These are phyloP conservation scores for Conoideocrella luteorostrata DNA, from an alignment of 2,329 filamentous ascomycete species.

Conservation along the genomic window DNA sequence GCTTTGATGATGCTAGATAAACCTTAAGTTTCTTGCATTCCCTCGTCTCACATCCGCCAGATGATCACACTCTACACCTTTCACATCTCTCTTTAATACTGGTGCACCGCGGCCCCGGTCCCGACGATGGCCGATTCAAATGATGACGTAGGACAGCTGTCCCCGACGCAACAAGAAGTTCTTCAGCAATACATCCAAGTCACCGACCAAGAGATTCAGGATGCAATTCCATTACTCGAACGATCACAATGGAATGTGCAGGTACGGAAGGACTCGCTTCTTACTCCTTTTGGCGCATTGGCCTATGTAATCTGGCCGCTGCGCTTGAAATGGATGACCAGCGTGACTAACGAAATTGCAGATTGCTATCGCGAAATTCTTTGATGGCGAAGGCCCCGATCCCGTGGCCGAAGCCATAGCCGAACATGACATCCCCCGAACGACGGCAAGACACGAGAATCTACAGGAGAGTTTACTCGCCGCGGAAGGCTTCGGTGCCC, in stretches of 20 bases:
- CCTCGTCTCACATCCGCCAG: too few species aligned
- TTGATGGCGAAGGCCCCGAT: conserved; percentile 87
- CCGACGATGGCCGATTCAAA: conserved; percentile 26
- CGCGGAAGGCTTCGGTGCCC: conserved; percentile 16
- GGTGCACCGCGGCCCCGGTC: background rate
- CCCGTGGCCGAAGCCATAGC: conserved; percentile 70
- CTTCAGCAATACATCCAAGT: conserved; percentile 85
- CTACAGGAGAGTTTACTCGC: conserved; percentile 54
- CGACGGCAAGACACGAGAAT: conserved; percentile 64
- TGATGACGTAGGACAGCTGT: conserved; percentile 61
- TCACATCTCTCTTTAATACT: background rate
- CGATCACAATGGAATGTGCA: conserved; percentile 96
- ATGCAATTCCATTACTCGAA: conserved; percentile 72
- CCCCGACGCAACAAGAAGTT: conserved; percentile 70
- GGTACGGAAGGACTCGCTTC: conserved; percentile 41
- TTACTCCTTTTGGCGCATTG: too few species aligned
- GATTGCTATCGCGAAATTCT: conserved; percentile 97
- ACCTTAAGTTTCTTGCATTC: too few species aligned
- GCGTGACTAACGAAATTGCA: conserved; percentile 28
- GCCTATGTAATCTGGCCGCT: too few species aligned
- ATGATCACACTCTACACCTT: background rate
- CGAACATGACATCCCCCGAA: conserved; percentile 55
- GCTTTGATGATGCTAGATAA: too few species aligned
- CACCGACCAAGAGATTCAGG: conserved; percentile 71
- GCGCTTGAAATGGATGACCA: too few species aligned